Base-by-base conservation (phyloP, 2,329 filamentous ascomycete species). In the Huntiella bhutanensis region DNA sequence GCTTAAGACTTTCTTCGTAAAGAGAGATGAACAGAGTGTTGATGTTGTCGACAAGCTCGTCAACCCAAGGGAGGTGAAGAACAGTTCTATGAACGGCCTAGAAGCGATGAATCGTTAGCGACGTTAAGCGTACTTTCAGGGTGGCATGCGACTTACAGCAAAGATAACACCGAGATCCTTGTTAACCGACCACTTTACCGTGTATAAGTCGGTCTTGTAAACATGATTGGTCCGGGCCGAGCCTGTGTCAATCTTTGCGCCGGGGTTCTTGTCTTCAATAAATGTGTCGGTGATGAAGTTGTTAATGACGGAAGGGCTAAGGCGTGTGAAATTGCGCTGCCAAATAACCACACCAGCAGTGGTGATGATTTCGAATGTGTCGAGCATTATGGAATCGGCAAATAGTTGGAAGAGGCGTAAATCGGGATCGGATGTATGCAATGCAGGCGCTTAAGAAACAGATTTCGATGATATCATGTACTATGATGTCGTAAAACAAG, bases 1-100 rank as follows among this genome's bases (percentile, higher is more conserved):
- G 82, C 59, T 77, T 86, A 47, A 98, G 67, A 60, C 94, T 82
- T 49, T 91, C 80, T 54, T 79, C 82, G 60, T 96, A 98, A 22
- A 95, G 71, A 53, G 86, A 82, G 53, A 91, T 72, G 58, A 96
- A 98, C 33, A 98, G 78, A 7, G 82, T 86, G 59, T 80, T 84
- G 56, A 96, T 85, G 57, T 96, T 93, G 58, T 95, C 88, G 54
- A 98, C 77, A 41, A 98, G 78, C 60, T 91, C 86, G 62, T 98
- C 91, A 53, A 96, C 84, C 91, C 92, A 98, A 10, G 83, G 87
- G 6, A 98, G 74, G 61, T 95, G 87, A 28, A 98, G 73, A 32
- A 98, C 75, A 35, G 87, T 95, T 59, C 93, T 83, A 62, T 98
- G 98, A 53, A 98, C 91, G 53, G 88, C 91, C 86, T 94, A 57